Percentiles rank a stretch among this genome's conserved stretches.
These are phyloP conservation scores for Aureobasidium pullulans DNA, from an alignment of 2,329 filamentous ascomycete genomes.

Conservation along the genomic window DNA sequence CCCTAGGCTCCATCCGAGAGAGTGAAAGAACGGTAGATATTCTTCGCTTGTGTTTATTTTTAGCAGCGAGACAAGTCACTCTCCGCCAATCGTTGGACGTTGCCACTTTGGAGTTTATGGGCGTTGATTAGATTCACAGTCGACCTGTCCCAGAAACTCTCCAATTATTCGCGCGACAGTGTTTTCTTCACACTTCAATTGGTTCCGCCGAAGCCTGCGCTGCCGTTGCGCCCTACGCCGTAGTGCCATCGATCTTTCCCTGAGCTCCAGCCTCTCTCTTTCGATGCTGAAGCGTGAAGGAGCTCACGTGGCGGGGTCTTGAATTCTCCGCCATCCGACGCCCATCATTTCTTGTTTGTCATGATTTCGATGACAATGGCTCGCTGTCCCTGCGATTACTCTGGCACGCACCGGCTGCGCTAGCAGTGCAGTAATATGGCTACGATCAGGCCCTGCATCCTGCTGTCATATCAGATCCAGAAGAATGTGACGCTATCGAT, in stretches of 20 bases:
- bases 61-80: neutral
- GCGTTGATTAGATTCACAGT: slow-evolving; percentile 1
- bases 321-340: neutral
- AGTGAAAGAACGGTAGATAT: neutral
- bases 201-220: neutral
- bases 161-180: slow-evolving; percentile 9
- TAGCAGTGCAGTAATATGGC: slow-evolving; percentile 1
- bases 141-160: neutral
- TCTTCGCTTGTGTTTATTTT: slow-evolving; percentile 11
- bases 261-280: neutral
- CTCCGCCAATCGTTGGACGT: slow-evolving; percentile 5
- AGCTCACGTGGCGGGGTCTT: slow-evolving; percentile 4
- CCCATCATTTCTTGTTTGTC: slow-evolving; percentile 7
- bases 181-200: neutral
- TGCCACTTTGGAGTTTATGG: slow-evolving; percentile 4
- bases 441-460: neutral
- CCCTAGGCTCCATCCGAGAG: neutral
- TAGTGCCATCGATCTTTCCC: slow-evolving; percentile 1
- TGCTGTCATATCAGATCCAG: neutral
- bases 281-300: neutral
- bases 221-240: slow-evolving; percentile 7
- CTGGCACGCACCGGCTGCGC: neutral
- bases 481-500: slow-evolving; percentile 4
- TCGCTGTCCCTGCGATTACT: neutral
- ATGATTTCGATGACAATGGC: neutral